Base-by-base conservation (phyloP, 768 basidiomycete genomes). In the Leucosporidium scottii region DNA sequence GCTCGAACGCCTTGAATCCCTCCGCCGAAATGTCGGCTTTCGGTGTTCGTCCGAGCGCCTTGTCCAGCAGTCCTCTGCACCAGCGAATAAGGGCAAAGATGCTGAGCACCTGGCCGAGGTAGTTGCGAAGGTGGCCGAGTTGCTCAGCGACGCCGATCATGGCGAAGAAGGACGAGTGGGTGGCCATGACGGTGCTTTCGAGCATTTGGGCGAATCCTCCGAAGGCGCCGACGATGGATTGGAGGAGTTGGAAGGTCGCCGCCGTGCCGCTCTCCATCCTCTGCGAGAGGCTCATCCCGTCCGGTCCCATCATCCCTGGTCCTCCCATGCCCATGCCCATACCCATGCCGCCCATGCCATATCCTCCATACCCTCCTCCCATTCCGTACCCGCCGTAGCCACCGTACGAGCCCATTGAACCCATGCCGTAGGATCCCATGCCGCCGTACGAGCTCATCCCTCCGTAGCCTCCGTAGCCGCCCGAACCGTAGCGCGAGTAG, bases 91-190 rank as follows among this genome's bases (percentile, higher is more conserved):
- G 83, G 5, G 91, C 91, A 75, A 99, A 97, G 47, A 98, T 79
- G 39, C 91, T 91, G 8, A 98, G 82, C 0, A 98, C 91, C 76
- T 93, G 93, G 28, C 92, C 93, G 21, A 98, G 83, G 18, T 92
- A 93, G 72, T 93, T 89, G 59, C 92, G 84, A 53, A 97, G 84
- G 73, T 91, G 90, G 4, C 86, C 86, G 75, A 99, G 88, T 76
- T 99, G 96, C 75, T 99, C 96, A 49, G 93, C 83, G 55, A 99
- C 94, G 69, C 91, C 90, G 60, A 93, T 91, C 87, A 94, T 92
- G 65, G 77, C 76, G 36, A 77, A 78, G 71, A 78, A 76, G n/a
- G 53, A 61, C 44, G 73, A 74, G 61, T 76, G 75, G 15, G 75
- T 74, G 3, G 94, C 94, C 87, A 97, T 90, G 79, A 94, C 97